phyloP scores from a whole-genome alignment of 179 eudicot genomes.

The Vitellaria paradoxa region DNA sequence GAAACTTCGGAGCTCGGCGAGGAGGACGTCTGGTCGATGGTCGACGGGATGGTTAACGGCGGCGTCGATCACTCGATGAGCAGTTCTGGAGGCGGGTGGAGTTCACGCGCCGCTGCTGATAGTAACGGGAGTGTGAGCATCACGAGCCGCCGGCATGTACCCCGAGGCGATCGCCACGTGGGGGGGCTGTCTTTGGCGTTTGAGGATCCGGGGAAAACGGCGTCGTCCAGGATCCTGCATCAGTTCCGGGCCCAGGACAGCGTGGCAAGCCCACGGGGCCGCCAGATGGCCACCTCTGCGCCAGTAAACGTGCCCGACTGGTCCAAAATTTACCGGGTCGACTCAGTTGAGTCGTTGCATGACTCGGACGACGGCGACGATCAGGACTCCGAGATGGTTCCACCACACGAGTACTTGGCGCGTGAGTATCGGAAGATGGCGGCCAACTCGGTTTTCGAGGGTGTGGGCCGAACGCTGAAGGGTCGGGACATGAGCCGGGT shows the following conservation, averaged over 20 bases:
- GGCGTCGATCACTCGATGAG: conserved; percentile 14
- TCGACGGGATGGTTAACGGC: conserved; percentile 23
- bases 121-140: conserved; percentile 5
- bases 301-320: conserved; percentile 65
- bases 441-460: conserved; percentile 73
- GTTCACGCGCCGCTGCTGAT: conserved; percentile 25
- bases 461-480: conserved; percentile 89
- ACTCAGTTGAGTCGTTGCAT: conserved; percentile 49
- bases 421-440: conserved; percentile 42
- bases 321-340: conserved; percentile 50
- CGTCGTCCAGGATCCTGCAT: conserved; percentile 42
- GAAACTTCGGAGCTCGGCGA: conserved; percentile 37
- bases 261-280: conserved; percentile 35
- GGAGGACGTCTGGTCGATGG: conserved; percentile 51
- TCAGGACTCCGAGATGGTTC: conserved; percentile 46
- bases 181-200: conserved; percentile 60
- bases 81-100: conserved; percentile 22
- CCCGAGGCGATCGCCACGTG: conserved; percentile 2
- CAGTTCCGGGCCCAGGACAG: conserved; percentile 34
- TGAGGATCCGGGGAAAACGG: conserved; percentile 22
- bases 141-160: conserved; percentile 4
- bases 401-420: conserved; percentile 89
- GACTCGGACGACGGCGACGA: conserved; percentile 57
- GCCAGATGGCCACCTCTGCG: conserved; percentile 51
- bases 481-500: conserved; percentile 95